Evolutionary conservation across 495 filamentous ascomycete species (phyloP), one percentile per base, ranked within the genome.

Genomic region (Lophiotrema nucula): DNA sequence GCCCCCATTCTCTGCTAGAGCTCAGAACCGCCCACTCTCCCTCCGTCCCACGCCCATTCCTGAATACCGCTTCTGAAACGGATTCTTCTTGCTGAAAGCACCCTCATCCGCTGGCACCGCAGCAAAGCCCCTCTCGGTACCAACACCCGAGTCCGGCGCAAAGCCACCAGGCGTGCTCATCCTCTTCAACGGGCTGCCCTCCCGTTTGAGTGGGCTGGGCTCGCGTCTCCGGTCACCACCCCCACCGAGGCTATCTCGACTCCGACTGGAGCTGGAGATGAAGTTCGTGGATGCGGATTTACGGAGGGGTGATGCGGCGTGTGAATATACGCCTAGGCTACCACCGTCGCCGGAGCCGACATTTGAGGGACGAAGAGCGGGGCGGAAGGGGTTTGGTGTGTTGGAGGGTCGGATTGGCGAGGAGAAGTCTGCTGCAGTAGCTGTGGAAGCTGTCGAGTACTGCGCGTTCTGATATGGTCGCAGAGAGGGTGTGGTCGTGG

Each of bases 281-380:
- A 31, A 54, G 39, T 64, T 58, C 19, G 56, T 39, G 12, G 41
- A 51, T 4, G 65, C 56, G 1, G 65, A 46, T 31, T 67, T 67
- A 12, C 60, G 16, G 0, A 67, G 28, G 0, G 65, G 65, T 13
- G 52, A 58, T 0, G 50, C 47, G 12, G 65, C 65, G 39, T 67
- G 65, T 2, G 38, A 47, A 33, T 53, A 67, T 15, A 67, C 65
- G n/a, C 65, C 65, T 26, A 67, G 47, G 68, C 82, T 92, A 13
- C 91, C 91, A 38, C 91, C 90, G 65, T 88, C 84, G 3, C 85
- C 79, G 11, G 71, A 72, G 23, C 69, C 62, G 21, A 43, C 68
- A 1, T 71, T 67, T 10, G 66, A 60, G 31, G 19, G 53, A 4
- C 46, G 53, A 12, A 21, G 81, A 4, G 82, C 81, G 62, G 85